Evolutionary conservation across 805 yeast genomes (phyloP).

Genomic region (Yarrowia phangngaensis): DNA sequence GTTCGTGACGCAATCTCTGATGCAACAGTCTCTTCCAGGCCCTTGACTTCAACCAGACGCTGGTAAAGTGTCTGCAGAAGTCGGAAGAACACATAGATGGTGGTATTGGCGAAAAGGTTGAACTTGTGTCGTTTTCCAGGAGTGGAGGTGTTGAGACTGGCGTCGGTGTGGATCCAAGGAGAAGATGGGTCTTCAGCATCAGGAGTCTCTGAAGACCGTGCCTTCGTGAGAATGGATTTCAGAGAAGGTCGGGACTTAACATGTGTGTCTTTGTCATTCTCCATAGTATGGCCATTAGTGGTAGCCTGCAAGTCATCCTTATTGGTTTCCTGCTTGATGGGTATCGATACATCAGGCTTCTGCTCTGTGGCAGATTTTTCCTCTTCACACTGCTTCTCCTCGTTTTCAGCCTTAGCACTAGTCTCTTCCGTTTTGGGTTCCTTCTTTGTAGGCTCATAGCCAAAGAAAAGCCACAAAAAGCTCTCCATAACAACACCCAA

Average conservation of each 20-base stretch:
- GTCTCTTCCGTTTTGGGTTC: background rate
- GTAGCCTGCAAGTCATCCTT: no score
- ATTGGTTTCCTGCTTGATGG: conserved; percentile 11
- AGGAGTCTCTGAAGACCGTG: conserved; percentile 19
- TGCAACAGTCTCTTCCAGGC: conserved; percentile 64
- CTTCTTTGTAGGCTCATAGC: conserved; percentile 16
- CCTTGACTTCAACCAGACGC: conserved; percentile 74
- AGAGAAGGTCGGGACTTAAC: conserved; percentile 3
- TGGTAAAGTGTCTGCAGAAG: conserved; percentile 75
- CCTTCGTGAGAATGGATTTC: conserved; percentile 3
- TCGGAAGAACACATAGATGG: conserved; percentile 85
- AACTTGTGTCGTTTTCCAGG: conserved; percentile 43
- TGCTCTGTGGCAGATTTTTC: conserved; percentile 11
- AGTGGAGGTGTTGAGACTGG: conserved; percentile 29
- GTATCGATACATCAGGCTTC: background rate
- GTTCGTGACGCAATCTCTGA: conserved; percentile 55
- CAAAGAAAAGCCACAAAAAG: conserved; percentile 70
- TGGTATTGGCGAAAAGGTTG: conserved; percentile 83
- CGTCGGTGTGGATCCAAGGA: conserved; percentile 47
- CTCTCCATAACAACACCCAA: conserved; percentile 65
- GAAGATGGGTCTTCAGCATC: conserved; percentile 19
- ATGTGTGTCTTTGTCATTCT: background rate
- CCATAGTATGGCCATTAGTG: background rate
- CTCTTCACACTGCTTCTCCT: no score
- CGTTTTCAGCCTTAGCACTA: no score